Percentiles rank a stretch among this genome's conserved stretches.
Evolutionary conservation across 495 filamentous ascomycete species (phyloP).

Genomic region (Neurospora sp.): DNA sequence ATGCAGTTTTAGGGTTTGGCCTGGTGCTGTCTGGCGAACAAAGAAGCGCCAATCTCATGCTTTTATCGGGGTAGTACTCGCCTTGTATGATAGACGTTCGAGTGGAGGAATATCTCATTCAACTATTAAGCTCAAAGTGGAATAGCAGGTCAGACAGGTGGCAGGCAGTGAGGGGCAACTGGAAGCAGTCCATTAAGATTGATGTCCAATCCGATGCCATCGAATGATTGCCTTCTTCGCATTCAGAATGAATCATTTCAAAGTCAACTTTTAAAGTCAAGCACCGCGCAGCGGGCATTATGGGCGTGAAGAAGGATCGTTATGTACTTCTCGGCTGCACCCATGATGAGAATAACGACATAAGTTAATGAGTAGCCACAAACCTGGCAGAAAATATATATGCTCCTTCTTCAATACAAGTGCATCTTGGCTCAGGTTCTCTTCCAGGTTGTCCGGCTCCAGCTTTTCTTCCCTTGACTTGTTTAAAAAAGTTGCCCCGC

Average conservation of each 20-base stretch:
- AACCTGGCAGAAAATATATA: neutral
- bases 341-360: neutral
- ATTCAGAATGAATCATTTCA: neutral
- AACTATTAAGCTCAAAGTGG: neutral
- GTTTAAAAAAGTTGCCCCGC: neutral
- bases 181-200: neutral
- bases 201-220: neutral
- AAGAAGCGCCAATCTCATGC: neutral
- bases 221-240: neutral
- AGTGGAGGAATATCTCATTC: neutral
- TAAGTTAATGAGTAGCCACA: neutral
- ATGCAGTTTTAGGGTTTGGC: neutral
- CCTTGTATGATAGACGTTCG: neutral
- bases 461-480: neutral
- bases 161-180: conserved; percentile 5
- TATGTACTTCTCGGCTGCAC: neutral
- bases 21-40: neutral
- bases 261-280: neutral
- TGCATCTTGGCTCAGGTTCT: neutral
- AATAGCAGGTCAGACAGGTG: neutral
- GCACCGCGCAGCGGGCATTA: neutral
- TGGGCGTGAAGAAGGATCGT: neutral
- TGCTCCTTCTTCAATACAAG: neutral
- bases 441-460: neutral
- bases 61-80: neutral